phyloP scores from a whole-genome alignment of 805 yeast species.

The Nakazawaea pomicola region DNA sequence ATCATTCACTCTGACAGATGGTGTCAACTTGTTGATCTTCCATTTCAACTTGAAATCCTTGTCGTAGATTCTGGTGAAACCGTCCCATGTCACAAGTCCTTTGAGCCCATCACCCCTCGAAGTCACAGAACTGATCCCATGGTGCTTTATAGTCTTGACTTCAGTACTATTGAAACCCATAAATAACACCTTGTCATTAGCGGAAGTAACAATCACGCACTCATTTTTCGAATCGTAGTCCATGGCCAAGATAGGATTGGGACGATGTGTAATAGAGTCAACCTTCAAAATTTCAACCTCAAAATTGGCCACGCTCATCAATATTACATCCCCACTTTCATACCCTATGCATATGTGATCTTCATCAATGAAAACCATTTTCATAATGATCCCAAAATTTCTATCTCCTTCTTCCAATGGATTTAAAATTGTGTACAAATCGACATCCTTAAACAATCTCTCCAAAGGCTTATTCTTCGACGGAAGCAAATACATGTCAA shows the following conservation, averaged over 20 bases:
- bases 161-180: slow-evolving; percentile 17
- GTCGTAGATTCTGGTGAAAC: slow-evolving; percentile 29
- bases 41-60: background rate
- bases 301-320: slow-evolving; percentile 21
- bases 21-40: slow-evolving; percentile 21
- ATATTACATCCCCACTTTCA: slow-evolving; percentile 63
- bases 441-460: slow-evolving; percentile 30
- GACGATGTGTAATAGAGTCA: slow-evolving; percentile 33
- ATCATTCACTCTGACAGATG: slow-evolving; percentile 18
- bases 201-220: slow-evolving; percentile 39
- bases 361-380: slow-evolving; percentile 33
- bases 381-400: slow-evolving; percentile 65
- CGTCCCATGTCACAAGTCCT: slow-evolving; percentile 51
- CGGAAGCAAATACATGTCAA: slow-evolving; percentile 52
- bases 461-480: slow-evolving; percentile 13
- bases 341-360: slow-evolving; percentile 49
- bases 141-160: slow-evolving; percentile 25
- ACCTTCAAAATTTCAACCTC: slow-evolving; percentile 16
- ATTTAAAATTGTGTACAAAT: slow-evolving; percentile 21
- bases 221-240: slow-evolving; percentile 21
- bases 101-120: slow-evolving; percentile 21
- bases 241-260: slow-evolving; percentile 51
- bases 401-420: slow-evolving; percentile 18
- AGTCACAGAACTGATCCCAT: slow-evolving; percentile 30
- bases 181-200: slow-evolving; percentile 35